phyloP scores from a whole-genome alignment of 169 alveolate species.

The Neospora caninum region DNA sequence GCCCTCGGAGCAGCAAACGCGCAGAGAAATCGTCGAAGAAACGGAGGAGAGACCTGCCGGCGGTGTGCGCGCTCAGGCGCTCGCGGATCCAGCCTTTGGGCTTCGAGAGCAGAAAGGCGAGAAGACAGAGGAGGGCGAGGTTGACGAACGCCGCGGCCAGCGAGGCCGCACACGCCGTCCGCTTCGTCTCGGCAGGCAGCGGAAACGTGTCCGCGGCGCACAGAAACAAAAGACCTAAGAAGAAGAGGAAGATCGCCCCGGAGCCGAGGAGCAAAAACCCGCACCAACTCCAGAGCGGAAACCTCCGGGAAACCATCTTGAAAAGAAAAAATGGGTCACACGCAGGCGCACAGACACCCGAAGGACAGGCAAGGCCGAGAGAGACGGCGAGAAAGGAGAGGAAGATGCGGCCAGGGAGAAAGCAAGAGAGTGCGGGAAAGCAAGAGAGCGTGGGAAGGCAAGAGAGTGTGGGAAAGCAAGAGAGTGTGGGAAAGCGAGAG shows the following conservation, averaged over 20 bases:
- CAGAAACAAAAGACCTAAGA: not conserved
- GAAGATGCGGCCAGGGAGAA: no score
- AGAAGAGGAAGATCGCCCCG: not conserved
- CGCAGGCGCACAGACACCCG: no score
- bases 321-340: not conserved
- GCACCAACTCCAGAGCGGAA: not conserved
- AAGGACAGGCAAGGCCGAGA: no score
- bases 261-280: not conserved
- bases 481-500: not conserved
- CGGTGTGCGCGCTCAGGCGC: not conserved
- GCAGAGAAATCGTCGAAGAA: not conserved
- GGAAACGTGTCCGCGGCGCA: conserved; percentile 7
- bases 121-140: not conserved
- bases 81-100: conserved; percentile 33
- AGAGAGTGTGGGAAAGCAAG: not conserved
- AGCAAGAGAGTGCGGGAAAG: not conserved
- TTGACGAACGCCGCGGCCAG: not conserved
- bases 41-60: not conserved
- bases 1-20: not conserved
- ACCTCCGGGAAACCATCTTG: not conserved
- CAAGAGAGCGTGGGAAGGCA: not conserved
- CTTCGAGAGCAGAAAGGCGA: not conserved
- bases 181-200: conserved; percentile 21
- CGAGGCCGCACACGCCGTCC: not conserved
- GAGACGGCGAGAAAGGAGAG: no score